Evolutionary conservation across 371 early-diverging fungal genomes (phyloP).

Genomic region (Rhizopus microsporus): DNA sequence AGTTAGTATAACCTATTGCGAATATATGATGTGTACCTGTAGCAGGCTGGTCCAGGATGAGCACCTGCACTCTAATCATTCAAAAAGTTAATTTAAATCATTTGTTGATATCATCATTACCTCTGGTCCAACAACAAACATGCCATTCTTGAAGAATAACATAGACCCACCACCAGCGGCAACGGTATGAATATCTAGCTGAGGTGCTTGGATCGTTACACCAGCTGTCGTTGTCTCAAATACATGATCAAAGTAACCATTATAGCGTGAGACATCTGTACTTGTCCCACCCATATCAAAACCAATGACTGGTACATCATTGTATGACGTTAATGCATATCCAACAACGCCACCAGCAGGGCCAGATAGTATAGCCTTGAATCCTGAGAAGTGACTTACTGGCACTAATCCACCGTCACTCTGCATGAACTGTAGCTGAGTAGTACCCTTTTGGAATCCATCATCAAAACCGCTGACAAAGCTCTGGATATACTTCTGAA

Average conservation of each 20-base stretch:
- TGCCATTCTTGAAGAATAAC: conserved; percentile 89
- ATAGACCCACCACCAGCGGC: conserved; percentile 98
- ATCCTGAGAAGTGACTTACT: conserved; percentile 82
- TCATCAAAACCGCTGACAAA: conserved; percentile 88
- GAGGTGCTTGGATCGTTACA: conserved; percentile 93
- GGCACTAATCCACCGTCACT: conserved; percentile 93
- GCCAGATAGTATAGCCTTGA: conserved; percentile 90
- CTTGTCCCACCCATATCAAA: conserved; percentile 98
- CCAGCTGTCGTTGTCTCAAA: conserved; percentile 95
- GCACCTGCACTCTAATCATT: conserved; percentile 81
- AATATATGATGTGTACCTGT: conserved; percentile 27
- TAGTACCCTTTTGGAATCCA: conserved; percentile 54
- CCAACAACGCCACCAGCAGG: conserved; percentile 97
- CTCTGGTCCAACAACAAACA: conserved; percentile 94
- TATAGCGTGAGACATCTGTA: conserved; percentile 94
- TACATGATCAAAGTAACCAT: conserved; percentile 89
- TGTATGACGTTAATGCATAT: conserved; percentile 83
- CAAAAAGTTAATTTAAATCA: not conserved
- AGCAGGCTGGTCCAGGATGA: conserved; percentile 95
- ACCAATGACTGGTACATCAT: conserved; percentile 80
- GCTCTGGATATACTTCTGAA: conserved; percentile 79
- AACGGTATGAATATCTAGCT: conserved; percentile 93
- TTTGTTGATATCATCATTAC: conserved; percentile 26
- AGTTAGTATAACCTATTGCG: too few relatives aligned
- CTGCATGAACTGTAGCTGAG: conserved; percentile 93